Evolutionary conservation across 2,329 filamentous ascomycete species (phyloP), one percentile per base, ranked within the genome.

Genomic region (Diaporthe citriasiana): DNA sequence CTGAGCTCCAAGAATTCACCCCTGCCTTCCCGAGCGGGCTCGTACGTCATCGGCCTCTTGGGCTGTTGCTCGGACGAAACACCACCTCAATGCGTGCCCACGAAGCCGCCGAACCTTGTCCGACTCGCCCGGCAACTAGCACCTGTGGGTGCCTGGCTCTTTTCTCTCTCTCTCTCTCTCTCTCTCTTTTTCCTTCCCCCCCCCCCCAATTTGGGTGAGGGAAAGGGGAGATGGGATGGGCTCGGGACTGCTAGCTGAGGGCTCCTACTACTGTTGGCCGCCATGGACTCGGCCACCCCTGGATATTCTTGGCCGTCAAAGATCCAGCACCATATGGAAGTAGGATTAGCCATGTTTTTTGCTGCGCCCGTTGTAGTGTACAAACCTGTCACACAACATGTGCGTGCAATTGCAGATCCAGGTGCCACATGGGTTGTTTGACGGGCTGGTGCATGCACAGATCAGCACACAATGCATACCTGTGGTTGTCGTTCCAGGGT

Each of bases 61-160:
- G 30, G 22, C 33, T 38, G 22, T 22, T 27, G 30, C 22, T 68
- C 63, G 45, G 47, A 53, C 63, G 63, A 68, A 68, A 68, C 63
- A 68, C 63, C 13, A 53, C 7, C 45, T 66, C 60, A 51, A 66
- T 66, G 45, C 45, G 47, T 12, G 27, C 42, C 57, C 17, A 65
- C 30, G 45, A 51, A 38, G 60, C 60, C 51, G 60, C 60, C 60
- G 60, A 66, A 25, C 60, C 45, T 66, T 66, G 42, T 65, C 60
- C 59, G 60, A 65, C 40, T 17, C 42, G 27, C 60, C 60, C 27
- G 40, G 27, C 42, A 22, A 50, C 17, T 42, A 35, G 9, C 4
- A 10, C 19, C 40, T 7, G 9, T 12, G 40, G 50, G 42, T 19
- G 42, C 19, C 57, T 65, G 40, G 59, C 59, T 65, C 33, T 25